Evolutionary conservation across 176 grass and related monocot genomes (phyloP).

Genomic region (Cenchrus purpureus): DNA sequence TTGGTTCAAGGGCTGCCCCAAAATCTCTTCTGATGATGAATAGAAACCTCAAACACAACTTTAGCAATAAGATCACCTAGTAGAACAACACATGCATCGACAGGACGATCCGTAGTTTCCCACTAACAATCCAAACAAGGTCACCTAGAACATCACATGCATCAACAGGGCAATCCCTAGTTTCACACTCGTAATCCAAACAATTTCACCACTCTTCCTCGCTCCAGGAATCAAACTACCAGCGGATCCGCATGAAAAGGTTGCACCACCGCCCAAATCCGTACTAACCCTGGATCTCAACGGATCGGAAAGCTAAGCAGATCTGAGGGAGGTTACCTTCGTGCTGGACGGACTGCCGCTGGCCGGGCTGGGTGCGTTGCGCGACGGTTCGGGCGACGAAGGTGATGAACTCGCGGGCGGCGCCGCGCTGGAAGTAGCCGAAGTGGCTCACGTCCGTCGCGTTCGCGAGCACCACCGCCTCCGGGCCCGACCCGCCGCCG

Average conservation of each 20-base stretch:
- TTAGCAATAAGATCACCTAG: background rate
- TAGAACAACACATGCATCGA: background rate
- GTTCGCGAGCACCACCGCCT: constrained; percentile 82
- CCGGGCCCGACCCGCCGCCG: constrained; percentile 37
- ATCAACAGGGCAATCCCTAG: background rate
- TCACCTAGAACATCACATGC: background rate
- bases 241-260: background rate
- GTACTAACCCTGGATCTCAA: constrained; percentile 16
- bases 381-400: constrained; percentile 87
- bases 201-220: background rate
- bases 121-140: too few species aligned
- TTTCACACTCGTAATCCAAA: background rate
- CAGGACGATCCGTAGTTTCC: background rate
- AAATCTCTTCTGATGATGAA: background rate
- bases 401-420: constrained; percentile 83
- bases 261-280: background rate
- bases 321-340: constrained; percentile 62
- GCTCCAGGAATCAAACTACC: constrained; percentile 5
- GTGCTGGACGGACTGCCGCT: constrained; percentile 91
- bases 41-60: background rate
- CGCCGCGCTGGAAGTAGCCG: constrained; percentile 77
- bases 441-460: constrained; percentile 91
- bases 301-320: constrained; percentile 18
- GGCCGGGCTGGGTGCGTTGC: constrained; percentile 67
- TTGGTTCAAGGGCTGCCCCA: background rate